Evolutionary conservation across 768 basidiomycete species (phyloP).

Genomic region (Suillus clintonianus): DNA sequence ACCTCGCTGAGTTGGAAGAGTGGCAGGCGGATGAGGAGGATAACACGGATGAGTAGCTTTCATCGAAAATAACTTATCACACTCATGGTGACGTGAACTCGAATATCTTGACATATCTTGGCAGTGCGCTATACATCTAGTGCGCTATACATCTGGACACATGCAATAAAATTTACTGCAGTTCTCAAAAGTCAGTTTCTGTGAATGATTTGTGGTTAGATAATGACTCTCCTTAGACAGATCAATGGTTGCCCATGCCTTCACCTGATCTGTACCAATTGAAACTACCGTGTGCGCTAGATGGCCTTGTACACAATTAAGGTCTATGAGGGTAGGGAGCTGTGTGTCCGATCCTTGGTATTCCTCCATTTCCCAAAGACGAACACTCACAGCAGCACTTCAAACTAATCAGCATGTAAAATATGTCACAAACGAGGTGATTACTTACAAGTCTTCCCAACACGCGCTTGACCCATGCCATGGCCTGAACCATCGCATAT

Average conservation of each 20-base stretch:
- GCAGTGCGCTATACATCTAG: no score
- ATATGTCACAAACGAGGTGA: no score
- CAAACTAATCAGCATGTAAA: no score
- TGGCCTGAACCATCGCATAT: slow-evolving; percentile 1
- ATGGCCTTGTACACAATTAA: background rate
- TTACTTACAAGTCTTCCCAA: slow-evolving; percentile 6
- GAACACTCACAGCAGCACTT: background rate
- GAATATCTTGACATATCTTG: no score
- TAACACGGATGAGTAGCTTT: background rate
- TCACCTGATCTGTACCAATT: background rate
- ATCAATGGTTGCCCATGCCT: slow-evolving; percentile 6
- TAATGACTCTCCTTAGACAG: background rate
- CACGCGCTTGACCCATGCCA: background rate
- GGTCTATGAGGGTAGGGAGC: background rate
- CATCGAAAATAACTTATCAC: no score
- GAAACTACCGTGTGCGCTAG: background rate
- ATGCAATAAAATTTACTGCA: no score
- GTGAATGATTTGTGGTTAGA: no score
- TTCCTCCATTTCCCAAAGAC: slow-evolving; percentile 5
- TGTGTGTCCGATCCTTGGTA: background rate
- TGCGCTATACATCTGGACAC: no score
- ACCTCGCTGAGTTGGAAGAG: background rate
- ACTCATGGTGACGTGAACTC: no score
- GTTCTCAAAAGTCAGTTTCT: no score
- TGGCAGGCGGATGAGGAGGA: background rate